Percentiles rank a stretch among this genome's conserved stretches.
Conservation (phyloP, 2,329 filamentous ascomycete genomes). For the Beauveria pseudobassiana region DNA sequence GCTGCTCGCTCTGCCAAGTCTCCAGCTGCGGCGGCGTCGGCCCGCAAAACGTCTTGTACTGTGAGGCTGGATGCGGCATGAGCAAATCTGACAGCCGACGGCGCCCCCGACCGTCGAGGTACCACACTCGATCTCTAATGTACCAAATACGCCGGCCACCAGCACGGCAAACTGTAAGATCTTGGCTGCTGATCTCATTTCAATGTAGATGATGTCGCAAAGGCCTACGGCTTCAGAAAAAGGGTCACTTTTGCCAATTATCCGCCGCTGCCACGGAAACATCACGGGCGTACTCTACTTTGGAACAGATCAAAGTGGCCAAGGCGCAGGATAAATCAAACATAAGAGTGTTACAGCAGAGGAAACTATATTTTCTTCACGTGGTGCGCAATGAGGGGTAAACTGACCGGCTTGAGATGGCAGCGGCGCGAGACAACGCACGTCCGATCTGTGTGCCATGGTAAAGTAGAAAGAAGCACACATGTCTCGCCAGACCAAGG, state of each 20-base stretch:
- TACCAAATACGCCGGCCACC: not conserved
- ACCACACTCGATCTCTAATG: not conserved
- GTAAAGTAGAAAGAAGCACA: not conserved
- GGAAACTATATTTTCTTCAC: not conserved
- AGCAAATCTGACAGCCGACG: not conserved
- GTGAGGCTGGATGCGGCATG: not conserved
- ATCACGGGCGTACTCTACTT: not conserved
- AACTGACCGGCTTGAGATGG: not conserved
- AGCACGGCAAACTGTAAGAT: not conserved
- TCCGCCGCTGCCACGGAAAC: not conserved
- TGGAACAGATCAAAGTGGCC: not conserved
- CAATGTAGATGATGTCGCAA: not conserved
- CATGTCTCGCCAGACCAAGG: not conserved
- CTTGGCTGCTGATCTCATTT: not conserved
- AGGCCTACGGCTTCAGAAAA: no score
- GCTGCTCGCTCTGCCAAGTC: constrained; percentile 19
- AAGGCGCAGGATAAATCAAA: not conserved
- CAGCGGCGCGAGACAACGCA: not conserved
- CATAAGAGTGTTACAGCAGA: not conserved
- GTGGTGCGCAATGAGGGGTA: not conserved
- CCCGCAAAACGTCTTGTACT: constrained; percentile 5
- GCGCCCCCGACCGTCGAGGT: not conserved
- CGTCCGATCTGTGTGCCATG: not conserved
- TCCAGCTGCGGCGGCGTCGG: constrained; percentile 24
- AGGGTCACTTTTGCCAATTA: not conserved